phyloP scores from a whole-genome alignment of 2,329 filamentous ascomycete genomes.

The Aspergillus sp. region DNA sequence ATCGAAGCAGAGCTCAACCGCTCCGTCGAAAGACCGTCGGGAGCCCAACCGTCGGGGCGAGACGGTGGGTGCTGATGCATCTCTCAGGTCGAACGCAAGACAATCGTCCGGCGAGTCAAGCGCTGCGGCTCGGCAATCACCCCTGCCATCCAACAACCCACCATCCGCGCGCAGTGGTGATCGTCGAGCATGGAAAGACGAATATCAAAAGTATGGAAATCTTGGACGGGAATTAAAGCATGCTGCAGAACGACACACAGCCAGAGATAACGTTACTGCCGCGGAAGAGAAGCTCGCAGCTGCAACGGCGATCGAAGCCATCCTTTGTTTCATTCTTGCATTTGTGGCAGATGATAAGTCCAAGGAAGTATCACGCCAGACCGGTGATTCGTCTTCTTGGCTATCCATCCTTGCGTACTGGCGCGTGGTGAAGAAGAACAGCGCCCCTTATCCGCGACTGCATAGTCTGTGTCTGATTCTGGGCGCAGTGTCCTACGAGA shows the following conservation, averaged over 20 bases:
- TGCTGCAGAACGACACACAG: slow-evolving; percentile 37
- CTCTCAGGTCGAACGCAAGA: slow-evolving; percentile 26
- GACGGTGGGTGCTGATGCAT: slow-evolving; percentile 40
- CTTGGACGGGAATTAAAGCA: slow-evolving; percentile 48
- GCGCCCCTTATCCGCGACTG: slow-evolving; percentile 39
- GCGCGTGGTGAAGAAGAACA: slow-evolving; percentile 43
- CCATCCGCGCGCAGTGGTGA: slow-evolving; percentile 30
- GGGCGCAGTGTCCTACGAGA: slow-evolving; percentile 47
- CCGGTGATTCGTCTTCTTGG: slow-evolving; percentile 45
- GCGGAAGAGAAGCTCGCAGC: slow-evolving; percentile 38
- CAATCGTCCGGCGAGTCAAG: slow-evolving; percentile 25
- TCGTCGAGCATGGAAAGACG: slow-evolving; percentile 42
- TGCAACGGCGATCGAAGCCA: slow-evolving; percentile 43
- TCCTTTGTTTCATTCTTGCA: slow-evolving; percentile 49
- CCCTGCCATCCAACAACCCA: slow-evolving; percentile 24
- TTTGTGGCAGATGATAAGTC: slow-evolving; percentile 44
- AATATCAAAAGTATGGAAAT: slow-evolving; percentile 42
- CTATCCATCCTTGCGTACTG: slow-evolving; percentile 48
- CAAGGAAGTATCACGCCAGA: slow-evolving; percentile 35
- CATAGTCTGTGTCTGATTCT: slow-evolving; percentile 46
- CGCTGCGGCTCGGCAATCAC: slow-evolving; percentile 26
- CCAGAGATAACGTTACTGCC: slow-evolving; percentile 28
- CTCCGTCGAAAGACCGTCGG: slow-evolving; percentile 45
- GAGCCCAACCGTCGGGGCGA: slow-evolving; percentile 39
- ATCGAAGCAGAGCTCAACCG: slow-evolving; percentile 31